These are phyloP conservation scores for Colletotrichum musicola DNA, from an alignment of 2,329 filamentous ascomycete genomes.

Conservation along the genomic window DNA sequence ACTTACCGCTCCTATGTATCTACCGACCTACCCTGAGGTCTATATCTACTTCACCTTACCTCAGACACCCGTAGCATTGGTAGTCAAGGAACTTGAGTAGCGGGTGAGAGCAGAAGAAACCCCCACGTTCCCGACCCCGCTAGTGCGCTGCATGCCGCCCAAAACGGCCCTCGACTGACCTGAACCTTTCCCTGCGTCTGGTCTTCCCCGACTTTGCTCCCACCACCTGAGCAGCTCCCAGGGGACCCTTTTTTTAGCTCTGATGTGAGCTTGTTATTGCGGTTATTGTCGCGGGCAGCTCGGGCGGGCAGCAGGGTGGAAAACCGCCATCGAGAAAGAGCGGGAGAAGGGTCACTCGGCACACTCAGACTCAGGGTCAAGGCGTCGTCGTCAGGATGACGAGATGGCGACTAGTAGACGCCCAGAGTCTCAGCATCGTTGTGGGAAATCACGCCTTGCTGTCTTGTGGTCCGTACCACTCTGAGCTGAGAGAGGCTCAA, in stretches of 20 bases:
- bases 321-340: no score
- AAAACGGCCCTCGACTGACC: conserved; percentile 19
- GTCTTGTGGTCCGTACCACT: neutral
- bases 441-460: neutral
- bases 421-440: conserved; percentile 23
- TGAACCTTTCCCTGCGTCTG: conserved; percentile 22
- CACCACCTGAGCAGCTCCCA: conserved; percentile 4
- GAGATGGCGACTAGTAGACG: conserved; percentile 25
- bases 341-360: neutral
- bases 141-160: conserved; percentile 34
- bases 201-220: neutral
- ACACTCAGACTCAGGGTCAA: conserved; percentile 12
- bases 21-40: no score
- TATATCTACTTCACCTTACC: no score
- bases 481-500: conserved; percentile 28
- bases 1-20: no score
- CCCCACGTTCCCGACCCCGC: conserved; percentile 29
- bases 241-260: neutral
- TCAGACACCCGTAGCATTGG: neutral
- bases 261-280: conserved; percentile 22
- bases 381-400: conserved; percentile 22
- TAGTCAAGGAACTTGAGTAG: neutral
- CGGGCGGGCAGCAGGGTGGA: no score
- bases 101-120: neutral
- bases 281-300: no score